Percentiles rank a stretch among this genome's conserved stretches.
Conservation (phyloP, 2,329 filamentous ascomycete species). For the Cucurbitaria berberidis region DNA sequence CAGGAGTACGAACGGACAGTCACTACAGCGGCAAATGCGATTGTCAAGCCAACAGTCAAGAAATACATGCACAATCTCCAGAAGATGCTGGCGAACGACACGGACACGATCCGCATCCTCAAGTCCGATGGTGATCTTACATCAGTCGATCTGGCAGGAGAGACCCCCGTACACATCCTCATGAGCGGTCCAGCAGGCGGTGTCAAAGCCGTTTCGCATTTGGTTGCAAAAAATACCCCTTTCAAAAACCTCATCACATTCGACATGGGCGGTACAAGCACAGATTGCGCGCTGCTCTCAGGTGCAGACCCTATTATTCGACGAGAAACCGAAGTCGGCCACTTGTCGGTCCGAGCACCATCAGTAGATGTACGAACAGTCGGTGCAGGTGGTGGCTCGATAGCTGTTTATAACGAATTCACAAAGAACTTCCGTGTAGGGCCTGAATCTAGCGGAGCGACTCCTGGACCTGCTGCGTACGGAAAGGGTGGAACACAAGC, state of each 20-base stretch:
- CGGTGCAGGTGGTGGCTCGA: conserved; percentile 58
- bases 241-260: conserved; percentile 59
- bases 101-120: conserved; percentile 55
- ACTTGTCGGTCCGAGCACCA: conserved; percentile 54
- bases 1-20: conserved; percentile 59
- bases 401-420: conserved; percentile 56
- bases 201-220: conserved; percentile 57
- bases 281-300: conserved; percentile 56
- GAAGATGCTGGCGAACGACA: conserved; percentile 50
- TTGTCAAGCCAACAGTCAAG: conserved; percentile 57
- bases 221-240: conserved; percentile 53
- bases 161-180: conserved; percentile 57
- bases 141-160: conserved; percentile 52
- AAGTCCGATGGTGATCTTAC: conserved; percentile 59
- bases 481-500: conserved; percentile 54
- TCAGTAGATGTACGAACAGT: conserved; percentile 59
- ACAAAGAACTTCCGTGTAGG: conserved; percentile 58
- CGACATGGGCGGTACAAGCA: conserved; percentile 60
- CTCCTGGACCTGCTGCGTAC: conserved; percentile 58
- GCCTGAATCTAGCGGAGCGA: conserved; percentile 58
- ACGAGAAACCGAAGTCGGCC: conserved; percentile 54
- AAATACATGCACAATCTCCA: conserved; percentile 53
- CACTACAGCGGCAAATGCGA: conserved; percentile 56
- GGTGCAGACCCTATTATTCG: conserved; percentile 53
- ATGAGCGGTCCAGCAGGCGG: conserved; percentile 60